These are phyloP conservation scores for Xerocomus minutiporus DNA, from an alignment of 1,284 basidiomycete genomes.

Conservation along the genomic window DNA sequence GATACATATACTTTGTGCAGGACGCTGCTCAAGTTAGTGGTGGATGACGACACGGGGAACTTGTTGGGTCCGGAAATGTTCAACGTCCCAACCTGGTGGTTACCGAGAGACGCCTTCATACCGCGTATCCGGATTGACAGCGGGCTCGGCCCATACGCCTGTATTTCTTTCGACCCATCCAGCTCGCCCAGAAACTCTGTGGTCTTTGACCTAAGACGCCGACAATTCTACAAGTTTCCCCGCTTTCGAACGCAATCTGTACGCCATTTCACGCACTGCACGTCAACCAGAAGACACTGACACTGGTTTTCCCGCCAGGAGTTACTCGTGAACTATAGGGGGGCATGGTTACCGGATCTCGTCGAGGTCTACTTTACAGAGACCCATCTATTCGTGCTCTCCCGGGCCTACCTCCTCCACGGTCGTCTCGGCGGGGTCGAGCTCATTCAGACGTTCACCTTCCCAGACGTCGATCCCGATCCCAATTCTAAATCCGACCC, in stretches of 20 bases:
- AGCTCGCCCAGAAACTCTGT: constrained; percentile 12
- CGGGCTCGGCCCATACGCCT: constrained; percentile 13
- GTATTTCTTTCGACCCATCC: constrained; percentile 10
- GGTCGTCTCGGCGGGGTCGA: constrained; percentile 7
- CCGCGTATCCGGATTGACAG: constrained; percentile 9
- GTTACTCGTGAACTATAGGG: constrained; percentile 14
- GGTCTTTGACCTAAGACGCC: constrained; percentile 12
- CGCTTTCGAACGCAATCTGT: constrained; percentile 15
- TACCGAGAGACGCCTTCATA: constrained; percentile 11
- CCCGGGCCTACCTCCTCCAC: constrained; percentile 12
- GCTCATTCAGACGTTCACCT: constrained; percentile 19
- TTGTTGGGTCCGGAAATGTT: constrained; percentile 11
- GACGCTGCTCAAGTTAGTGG: constrained; percentile 18
- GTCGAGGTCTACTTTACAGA: constrained; percentile 14
- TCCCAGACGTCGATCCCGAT: constrained; percentile 11
- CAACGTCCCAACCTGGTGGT: constrained; percentile 13
- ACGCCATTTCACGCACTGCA: neutral
- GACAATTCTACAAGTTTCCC: constrained; percentile 20
- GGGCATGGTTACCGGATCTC: constrained; percentile 19
- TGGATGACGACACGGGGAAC: constrained; percentile 17
- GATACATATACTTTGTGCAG: constrained; percentile 2
- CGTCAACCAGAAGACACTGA: neutral
- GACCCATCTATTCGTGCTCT: constrained; percentile 18
- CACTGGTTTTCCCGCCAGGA: constrained; percentile 6
- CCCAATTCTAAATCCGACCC: neutral